Percentiles rank a stretch among this genome's conserved stretches.
phyloP scores from a whole-genome alignment of 2,329 filamentous ascomycete species.

The Cladosporium sp. region DNA sequence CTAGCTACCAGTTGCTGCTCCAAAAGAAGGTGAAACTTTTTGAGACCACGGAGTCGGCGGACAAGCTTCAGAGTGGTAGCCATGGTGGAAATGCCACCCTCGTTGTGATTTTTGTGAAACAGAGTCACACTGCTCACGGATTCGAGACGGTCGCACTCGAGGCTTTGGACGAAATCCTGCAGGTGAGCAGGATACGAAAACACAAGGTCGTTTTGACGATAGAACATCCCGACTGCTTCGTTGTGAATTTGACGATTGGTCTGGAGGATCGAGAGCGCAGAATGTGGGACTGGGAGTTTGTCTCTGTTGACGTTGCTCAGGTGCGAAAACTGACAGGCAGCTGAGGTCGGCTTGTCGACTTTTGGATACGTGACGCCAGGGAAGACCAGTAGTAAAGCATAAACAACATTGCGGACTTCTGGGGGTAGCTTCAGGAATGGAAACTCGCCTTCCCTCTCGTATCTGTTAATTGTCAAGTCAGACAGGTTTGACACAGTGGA shows the following conservation, averaged over 20 bases:
- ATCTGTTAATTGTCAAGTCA: background rate
- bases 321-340: background rate
- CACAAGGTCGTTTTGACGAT: slow-evolving; percentile 57
- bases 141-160: background rate
- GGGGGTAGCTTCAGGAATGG: slow-evolving; percentile 30
- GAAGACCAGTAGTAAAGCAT: slow-evolving; percentile 18
- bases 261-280: slow-evolving; percentile 29
- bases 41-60: background rate
- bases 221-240: slow-evolving; percentile 58
- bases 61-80: slow-evolving; percentile 22
- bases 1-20: background rate
- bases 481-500: no score
- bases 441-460: background rate
- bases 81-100: slow-evolving; percentile 19
- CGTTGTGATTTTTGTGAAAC: slow-evolving; percentile 5
- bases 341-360: background rate
- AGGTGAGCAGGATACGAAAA: slow-evolving; percentile 40
- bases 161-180: background rate
- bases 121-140: background rate
- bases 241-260: slow-evolving; percentile 49
- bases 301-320: background rate
- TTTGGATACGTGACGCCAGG: background rate
- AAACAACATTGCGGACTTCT: slow-evolving; percentile 40
- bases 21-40: slow-evolving; percentile 2
- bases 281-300: background rate